phyloP scores from a whole-genome alignment of 2,329 filamentous ascomycete species.

The Stemphylium lycopersici region DNA sequence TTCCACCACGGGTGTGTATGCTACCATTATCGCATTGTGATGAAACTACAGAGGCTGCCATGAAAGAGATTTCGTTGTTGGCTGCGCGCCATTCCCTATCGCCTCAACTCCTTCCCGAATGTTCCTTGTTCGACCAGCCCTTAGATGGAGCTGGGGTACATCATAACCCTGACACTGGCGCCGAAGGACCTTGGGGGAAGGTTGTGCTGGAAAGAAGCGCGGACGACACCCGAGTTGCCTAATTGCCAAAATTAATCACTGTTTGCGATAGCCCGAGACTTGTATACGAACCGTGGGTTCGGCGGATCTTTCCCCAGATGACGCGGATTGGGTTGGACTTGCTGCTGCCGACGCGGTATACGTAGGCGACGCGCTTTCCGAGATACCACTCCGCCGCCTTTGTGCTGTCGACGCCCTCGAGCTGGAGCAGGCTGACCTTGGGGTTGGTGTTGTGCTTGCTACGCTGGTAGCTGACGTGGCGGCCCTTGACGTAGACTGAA shows the following conservation, averaged over 20 bases:
- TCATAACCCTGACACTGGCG: conserved; percentile 86
- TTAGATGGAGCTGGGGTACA: conserved; percentile 67
- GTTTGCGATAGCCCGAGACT: conserved; percentile 40
- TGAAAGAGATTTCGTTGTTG: conserved; percentile 6
- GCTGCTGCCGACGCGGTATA: conserved; percentile 92
- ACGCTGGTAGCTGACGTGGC: conserved; percentile 96
- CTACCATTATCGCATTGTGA: conserved; percentile 7
- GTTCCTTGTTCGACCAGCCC: neutral
- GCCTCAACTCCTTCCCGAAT: conserved; percentile 10
- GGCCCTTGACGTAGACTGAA: conserved; percentile 68
- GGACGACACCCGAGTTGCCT: conserved; percentile 94
- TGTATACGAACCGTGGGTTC: conserved; percentile 70
- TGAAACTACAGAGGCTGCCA: conserved; percentile 7
- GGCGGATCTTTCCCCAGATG: conserved; percentile 96
- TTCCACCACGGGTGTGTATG: conserved; percentile 5
- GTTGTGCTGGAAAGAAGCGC: conserved; percentile 92
- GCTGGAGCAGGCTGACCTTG: conserved; percentile 88
- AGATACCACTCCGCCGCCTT: conserved; percentile 94
- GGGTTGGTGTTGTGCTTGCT: conserved; percentile 62
- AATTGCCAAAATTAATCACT: conserved; percentile 50
- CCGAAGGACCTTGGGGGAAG: conserved; percentile 79
- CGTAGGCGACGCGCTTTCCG: conserved; percentile 96
- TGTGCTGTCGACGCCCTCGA: conserved; percentile 92
- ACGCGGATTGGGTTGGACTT: conserved; percentile 67
- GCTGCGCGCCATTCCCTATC: conserved; percentile 10